A percentile compares a stretch with the other conserved stretches of the same genome.
Conservation (phyloP, 108 stramenopile species). For the Heterococcus sp. region DNA sequence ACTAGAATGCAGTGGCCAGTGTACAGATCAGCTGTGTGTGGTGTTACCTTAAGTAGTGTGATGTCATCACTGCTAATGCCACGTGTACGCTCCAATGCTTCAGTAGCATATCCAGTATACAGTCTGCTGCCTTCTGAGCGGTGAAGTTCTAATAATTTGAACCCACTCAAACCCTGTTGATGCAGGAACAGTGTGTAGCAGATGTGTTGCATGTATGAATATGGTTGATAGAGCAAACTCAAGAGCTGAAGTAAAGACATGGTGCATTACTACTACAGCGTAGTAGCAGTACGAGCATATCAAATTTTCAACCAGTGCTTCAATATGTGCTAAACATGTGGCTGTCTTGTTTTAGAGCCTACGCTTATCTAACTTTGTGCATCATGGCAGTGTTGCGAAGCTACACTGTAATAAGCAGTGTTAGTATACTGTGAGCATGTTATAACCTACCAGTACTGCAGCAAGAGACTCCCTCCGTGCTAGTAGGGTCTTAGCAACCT, state of each 20-base stretch:
- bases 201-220: neutral
- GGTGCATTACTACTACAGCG: neutral
- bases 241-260: neutral
- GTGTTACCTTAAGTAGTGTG: neutral
- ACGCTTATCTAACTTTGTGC: too few species aligned
- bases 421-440: too few species aligned
- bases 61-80: neutral
- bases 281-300: neutral
- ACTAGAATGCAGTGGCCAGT: neutral
- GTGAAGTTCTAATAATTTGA: neutral
- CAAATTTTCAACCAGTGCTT: neutral
- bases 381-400: too few species aligned
- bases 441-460: too few species aligned
- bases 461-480: too few species aligned
- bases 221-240: neutral
- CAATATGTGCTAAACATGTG: neutral
- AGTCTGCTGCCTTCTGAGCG: neutral
- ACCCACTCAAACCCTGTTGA: neutral
- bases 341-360: too few species aligned
- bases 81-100: neutral
- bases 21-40: neutral
- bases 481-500: too few species aligned
- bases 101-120: neutral
- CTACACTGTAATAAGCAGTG: too few species aligned
- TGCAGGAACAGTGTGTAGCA: neutral